Percentiles rank a stretch among this genome's conserved stretches.
These are phyloP conservation scores for Candida nemodendra DNA, from an alignment of 805 yeast species.

Conservation along the genomic window DNA sequence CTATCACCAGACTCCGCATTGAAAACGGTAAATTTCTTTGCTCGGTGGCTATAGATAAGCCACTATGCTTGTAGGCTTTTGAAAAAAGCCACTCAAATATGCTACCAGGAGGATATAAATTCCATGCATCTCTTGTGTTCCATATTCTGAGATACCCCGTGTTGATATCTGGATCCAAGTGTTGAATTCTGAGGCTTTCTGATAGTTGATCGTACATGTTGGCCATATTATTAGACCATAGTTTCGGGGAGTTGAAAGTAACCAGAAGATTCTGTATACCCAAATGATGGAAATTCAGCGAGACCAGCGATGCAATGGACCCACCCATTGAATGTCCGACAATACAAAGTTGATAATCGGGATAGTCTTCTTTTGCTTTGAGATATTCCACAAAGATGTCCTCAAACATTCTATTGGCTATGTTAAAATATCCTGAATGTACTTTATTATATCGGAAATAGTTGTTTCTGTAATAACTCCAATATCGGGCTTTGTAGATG, in stretches of 20 bases:
- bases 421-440: constrained; percentile 20
- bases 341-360: constrained; percentile 14
- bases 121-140: constrained; percentile 26
- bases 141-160: constrained; percentile 22
- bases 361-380: constrained; percentile 9
- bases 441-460: constrained; percentile 16
- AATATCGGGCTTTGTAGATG: constrained; percentile 12
- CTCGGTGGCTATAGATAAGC: constrained; percentile 23
- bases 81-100: constrained; percentile 12
- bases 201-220: constrained; percentile 20
- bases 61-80: constrained; percentile 19
- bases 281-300: constrained; percentile 18
- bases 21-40: constrained; percentile 10
- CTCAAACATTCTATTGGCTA: constrained; percentile 20
- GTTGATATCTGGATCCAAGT: constrained; percentile 8
- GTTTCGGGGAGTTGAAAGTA: constrained; percentile 21
- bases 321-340: constrained; percentile 26
- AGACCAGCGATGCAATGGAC: constrained; percentile 19
- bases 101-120: constrained; percentile 19
- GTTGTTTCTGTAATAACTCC: constrained; percentile 19
- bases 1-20: constrained; percentile 15
- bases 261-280: constrained; percentile 15
- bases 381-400: constrained; percentile 18
- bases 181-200: constrained; percentile 10
- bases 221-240: constrained; percentile 21